phyloP scores from a whole-genome alignment of 2,329 filamentous ascomycete species.

The Fusarium sp. region DNA sequence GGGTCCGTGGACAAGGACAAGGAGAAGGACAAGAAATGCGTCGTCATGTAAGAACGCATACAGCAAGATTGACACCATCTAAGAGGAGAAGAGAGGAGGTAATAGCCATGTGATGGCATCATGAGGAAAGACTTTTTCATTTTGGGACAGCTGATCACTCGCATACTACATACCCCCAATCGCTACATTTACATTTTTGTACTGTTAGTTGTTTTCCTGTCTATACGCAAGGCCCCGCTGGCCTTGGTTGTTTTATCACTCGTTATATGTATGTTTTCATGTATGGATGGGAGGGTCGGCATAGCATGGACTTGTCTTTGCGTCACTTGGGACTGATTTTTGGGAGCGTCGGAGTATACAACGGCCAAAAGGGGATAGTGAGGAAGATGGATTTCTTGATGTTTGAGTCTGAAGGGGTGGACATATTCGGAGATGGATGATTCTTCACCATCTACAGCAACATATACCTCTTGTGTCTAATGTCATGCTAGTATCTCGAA shows the following conservation, averaged over 20 bases:
- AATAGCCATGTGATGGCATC: conserved; percentile 18
- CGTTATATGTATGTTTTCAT: conserved; percentile 26
- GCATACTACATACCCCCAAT: conserved; percentile 33
- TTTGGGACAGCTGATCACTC: conserved; percentile 23
- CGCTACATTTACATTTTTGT: conserved; percentile 22
- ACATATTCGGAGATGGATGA: neutral
- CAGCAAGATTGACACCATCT: conserved; percentile 3
- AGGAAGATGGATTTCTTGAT: neutral
- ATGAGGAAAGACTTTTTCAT: conserved; percentile 1
- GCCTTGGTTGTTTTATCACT: conserved; percentile 22
- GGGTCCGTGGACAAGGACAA: conserved; percentile 47
- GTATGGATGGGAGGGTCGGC: conserved; percentile 16
- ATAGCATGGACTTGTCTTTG: conserved; percentile 20
- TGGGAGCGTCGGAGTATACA: conserved; percentile 33
- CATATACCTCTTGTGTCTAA: conserved; percentile 3
- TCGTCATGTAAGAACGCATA: conserved; percentile 60
- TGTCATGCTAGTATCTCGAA: neutral
- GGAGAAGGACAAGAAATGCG: conserved; percentile 64
- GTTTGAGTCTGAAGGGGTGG: neutral
- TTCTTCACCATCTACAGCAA: conserved; percentile 1
- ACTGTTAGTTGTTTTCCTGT: conserved; percentile 1
- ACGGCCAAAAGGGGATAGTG: conserved; percentile 17
- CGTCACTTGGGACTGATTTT: conserved; percentile 2
- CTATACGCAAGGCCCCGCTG: neutral
- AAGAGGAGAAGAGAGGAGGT: conserved; percentile 6